Evolutionary conservation across 2,329 filamentous ascomycete genomes (phyloP), one percentile per base, ranked within the genome.

Genomic region (Xylaria sp.): DNA sequence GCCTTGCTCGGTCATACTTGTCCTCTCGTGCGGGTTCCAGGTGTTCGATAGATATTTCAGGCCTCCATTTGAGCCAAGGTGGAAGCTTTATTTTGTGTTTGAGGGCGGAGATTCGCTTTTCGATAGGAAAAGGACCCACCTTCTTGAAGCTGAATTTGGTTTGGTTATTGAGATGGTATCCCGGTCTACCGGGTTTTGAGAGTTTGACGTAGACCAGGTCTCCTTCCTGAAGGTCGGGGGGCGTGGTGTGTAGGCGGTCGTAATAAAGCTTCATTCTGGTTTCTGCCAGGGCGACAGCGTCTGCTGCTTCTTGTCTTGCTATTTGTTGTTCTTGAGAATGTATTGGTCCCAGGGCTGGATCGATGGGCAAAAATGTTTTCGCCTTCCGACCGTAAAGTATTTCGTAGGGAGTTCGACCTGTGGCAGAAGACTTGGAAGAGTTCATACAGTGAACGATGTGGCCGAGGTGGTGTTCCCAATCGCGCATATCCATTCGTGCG

Each of bases 201-300:
- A 65, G 30, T 8, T 56, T 44, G 13, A 54, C 23, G 3, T 52
- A 44, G 16, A 30, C 46, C 30, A 48, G 23, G 42, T 55, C 30
- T 1, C 8, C 11, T 16, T 51, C 6, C 4, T 35, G 7, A 1
- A 46, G 42, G 3, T 3, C 5, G 3, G 30, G 30, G 1, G 54
- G 54, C 2, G 23, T 13, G 3, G 6, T 10, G 18, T 49, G 44
- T 3, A 13, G 3, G 2, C 6, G 7, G 37, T 54, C 52, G n/a
- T 54, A 54, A 18, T 54, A 30, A 0, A 44, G 2, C 19, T 54
- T 54, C 52, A 54, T 54, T 1, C 35, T 7, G 2, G 52, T 16
- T 44, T 54, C 16, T 4, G 52, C 5, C 1, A 54, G n/a, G 4
- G 35, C 42, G 2, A 16, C 16, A 4, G 10, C 6, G 10, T 54